phyloP scores from a whole-genome alignment of 2,329 filamentous ascomycete genomes.

The Alternaria triticimaculans region DNA sequence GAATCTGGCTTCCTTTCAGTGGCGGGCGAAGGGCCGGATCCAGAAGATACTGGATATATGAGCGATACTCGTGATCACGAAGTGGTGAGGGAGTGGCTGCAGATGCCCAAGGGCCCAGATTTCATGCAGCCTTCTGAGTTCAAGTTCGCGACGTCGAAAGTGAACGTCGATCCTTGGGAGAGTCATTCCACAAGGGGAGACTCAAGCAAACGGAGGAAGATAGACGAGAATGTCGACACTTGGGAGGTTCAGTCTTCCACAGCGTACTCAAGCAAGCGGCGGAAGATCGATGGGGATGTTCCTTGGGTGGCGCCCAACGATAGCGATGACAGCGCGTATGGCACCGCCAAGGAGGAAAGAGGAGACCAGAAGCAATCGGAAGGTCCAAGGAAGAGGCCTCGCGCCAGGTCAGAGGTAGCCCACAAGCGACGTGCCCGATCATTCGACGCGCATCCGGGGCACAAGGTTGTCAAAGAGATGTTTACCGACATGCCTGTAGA shows the following conservation, averaged over 20 bases:
- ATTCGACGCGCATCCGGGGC: neutral
- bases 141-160: neutral
- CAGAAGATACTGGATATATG: neutral
- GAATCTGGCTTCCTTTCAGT: neutral
- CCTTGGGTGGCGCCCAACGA: neutral
- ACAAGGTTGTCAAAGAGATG: neutral
- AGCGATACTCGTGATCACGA: neutral
- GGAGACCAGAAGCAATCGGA: neutral
- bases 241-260: neutral
- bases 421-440: neutral
- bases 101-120: neutral
- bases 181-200: neutral
- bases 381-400: neutral
- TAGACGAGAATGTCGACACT: neutral
- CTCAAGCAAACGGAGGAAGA: neutral
- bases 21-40: neutral
- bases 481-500: neutral
- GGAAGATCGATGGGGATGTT: neutral
- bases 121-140: neutral
- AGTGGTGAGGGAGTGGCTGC: neutral
- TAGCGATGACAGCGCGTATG: neutral
- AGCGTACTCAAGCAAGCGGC: neutral
- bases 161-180: neutral
- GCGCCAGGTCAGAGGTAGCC: neutral
- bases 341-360: neutral